Percentiles rank a stretch among this genome's conserved stretches.
These are phyloP conservation scores for Vanilla planifolia DNA, from an alignment of 106 monocot species.

Conservation along the genomic window DNA sequence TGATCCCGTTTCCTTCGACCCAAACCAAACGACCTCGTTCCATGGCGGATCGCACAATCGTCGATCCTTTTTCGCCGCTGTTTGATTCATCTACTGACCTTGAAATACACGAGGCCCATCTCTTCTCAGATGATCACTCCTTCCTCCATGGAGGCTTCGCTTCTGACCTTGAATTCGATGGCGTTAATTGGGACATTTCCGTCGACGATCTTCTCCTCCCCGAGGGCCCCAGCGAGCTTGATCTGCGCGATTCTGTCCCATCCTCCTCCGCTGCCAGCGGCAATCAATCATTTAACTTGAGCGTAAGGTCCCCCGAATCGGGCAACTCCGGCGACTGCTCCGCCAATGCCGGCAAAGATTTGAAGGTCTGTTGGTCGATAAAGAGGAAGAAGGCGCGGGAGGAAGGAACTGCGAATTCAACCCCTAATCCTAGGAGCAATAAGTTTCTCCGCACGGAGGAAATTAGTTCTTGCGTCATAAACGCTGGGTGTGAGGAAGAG, in stretches of 20 bases:
- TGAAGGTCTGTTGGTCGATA: conserved; percentile 25
- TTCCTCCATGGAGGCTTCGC: background rate
- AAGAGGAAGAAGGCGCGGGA: conserved; percentile 31
- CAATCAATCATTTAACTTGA: background rate
- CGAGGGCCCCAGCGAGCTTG: background rate
- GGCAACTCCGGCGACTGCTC: conserved; percentile 26
- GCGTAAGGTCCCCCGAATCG: conserved; percentile 16
- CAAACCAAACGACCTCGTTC: background rate
- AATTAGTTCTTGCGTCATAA: conserved; percentile 4
- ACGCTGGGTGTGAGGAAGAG: conserved; percentile 28
- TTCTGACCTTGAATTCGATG: conserved; percentile 18
- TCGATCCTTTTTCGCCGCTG: background rate
- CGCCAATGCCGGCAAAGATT: conserved; percentile 18
- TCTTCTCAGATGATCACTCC: conserved; percentile 14
- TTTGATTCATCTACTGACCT: conserved; percentile 9
- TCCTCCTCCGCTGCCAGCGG: conserved; percentile 3
- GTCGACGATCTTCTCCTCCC: conserved; percentile 44
- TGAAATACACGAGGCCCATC: conserved; percentile 10
- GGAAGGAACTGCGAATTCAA: conserved; percentile 1
- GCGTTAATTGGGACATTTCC: conserved; percentile 31
- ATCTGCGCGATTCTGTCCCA: background rate
- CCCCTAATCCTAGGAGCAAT: conserved; percentile 14
- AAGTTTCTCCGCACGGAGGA: conserved; percentile 25
- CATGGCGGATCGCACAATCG: background rate
- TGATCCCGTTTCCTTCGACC: background rate